phyloP scores from a whole-genome alignment of 352 stramenopile genomes.

The Phytophthora kernoviae region DNA sequence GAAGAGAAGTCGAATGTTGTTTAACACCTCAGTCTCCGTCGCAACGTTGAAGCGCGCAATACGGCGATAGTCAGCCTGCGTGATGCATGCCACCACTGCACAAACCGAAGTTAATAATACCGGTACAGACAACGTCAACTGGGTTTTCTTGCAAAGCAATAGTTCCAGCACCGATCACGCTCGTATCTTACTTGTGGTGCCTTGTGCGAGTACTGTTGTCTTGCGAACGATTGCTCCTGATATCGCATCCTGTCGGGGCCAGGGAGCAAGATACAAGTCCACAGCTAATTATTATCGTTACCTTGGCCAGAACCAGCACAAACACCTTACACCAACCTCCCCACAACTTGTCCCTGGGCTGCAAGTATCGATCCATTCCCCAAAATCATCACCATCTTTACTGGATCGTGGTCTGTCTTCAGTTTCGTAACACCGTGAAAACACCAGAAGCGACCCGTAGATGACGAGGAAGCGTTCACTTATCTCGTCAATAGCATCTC shows the following conservation, averaged over 20 bases:
- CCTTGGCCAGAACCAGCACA: neutral
- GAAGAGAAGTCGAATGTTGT: slow-evolving; percentile 2
- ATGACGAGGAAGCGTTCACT: slow-evolving; percentile 51
- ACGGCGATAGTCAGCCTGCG: slow-evolving; percentile 43
- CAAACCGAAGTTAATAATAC: no score
- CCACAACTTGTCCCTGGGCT: slow-evolving; percentile 40
- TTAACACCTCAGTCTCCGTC: slow-evolving; percentile 11
- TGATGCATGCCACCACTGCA: slow-evolving; percentile 43
- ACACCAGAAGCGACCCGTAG: slow-evolving; percentile 46
- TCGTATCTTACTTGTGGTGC: slow-evolving; percentile 38
- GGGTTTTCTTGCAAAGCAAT: no score
- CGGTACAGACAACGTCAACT: no score
- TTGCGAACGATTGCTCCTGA: slow-evolving; percentile 37
- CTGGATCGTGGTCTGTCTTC: slow-evolving; percentile 2
- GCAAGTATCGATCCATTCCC: slow-evolving; percentile 45
- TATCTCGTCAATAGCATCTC: slow-evolving; percentile 38
- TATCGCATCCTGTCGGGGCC: slow-evolving; percentile 35
- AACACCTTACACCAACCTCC: slow-evolving; percentile 34
- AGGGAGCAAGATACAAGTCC: no score
- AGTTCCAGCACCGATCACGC: no score
- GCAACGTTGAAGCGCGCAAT: slow-evolving; percentile 43
- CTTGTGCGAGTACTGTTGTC: slow-evolving; percentile 43
- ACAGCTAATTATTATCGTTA: no score
- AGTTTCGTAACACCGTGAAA: slow-evolving; percentile 31
- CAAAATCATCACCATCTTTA: slow-evolving; percentile 28